phyloP scores from a whole-genome alignment of 2,329 filamentous ascomycete genomes.

The Xylaria multiplex region DNA sequence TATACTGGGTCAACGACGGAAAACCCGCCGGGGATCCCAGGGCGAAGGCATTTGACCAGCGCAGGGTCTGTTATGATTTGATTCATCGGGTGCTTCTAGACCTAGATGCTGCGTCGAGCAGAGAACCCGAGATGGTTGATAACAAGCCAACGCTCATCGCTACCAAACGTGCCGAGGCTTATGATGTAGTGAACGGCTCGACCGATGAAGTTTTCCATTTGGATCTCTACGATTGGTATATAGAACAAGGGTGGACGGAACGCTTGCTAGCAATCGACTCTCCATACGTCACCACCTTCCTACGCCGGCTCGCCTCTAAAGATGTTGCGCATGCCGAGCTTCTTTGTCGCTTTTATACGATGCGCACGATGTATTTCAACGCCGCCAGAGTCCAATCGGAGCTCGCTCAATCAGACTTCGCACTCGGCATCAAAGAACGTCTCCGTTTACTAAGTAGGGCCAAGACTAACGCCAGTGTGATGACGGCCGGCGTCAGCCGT shows the following conservation, averaged over 20 bases:
- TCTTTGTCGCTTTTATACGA: conserved; percentile 91
- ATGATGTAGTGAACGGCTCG: conserved; percentile 87
- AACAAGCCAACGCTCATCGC: conserved; percentile 79
- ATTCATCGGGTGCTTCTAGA: conserved; percentile 82
- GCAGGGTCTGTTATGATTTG: conserved; percentile 85
- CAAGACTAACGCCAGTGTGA: conserved; percentile 89
- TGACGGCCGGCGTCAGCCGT: conserved; percentile 78
- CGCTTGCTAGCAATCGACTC: conserved; percentile 87
- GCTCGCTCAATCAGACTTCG: conserved; percentile 84
- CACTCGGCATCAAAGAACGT: conserved; percentile 81
- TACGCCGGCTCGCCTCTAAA: conserved; percentile 77
- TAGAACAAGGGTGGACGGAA: conserved; percentile 83
- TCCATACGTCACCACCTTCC: conserved; percentile 84
- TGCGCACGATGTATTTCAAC: conserved; percentile 83
- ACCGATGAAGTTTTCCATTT: conserved; percentile 95
- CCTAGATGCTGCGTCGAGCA: conserved; percentile 76
- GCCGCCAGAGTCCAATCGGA: conserved; percentile 87
- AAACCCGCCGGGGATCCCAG: conserved; percentile 77
- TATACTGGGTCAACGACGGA: conserved; percentile 88
- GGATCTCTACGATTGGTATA: conserved; percentile 98
- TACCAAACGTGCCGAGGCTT: conserved; percentile 86
- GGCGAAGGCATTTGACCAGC: conserved; percentile 71
- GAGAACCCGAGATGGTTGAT: conserved; percentile 78
- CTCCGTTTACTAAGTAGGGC: conserved; percentile 91
- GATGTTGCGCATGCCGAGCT: conserved; percentile 86